A percentile compares a stretch with the other conserved stretches of the same genome.
These are phyloP conservation scores for Talaromyces albobiverticillius DNA, from an alignment of 2,329 filamentous ascomycete genomes.

Conservation along the genomic window DNA sequence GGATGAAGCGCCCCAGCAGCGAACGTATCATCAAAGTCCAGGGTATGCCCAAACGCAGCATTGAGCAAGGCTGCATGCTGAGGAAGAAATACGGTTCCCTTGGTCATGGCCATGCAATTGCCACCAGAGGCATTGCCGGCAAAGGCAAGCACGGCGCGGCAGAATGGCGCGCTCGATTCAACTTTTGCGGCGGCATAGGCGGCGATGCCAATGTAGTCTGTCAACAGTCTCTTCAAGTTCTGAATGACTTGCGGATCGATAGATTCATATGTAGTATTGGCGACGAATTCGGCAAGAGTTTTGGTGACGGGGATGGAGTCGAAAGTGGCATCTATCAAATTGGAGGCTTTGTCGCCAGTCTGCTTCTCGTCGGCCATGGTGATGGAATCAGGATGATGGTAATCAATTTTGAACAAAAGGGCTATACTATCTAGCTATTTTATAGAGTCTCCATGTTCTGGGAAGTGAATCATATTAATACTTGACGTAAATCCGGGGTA, in stretches of 20 bases:
- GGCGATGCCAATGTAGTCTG: background rate
- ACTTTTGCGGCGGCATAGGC: background rate
- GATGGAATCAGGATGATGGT: no score
- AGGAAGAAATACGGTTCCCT: conserved; percentile 15
- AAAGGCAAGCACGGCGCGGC: background rate
- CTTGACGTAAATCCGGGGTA: no score
- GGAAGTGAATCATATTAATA: no score
- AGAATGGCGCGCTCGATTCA: background rate
- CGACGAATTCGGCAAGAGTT: background rate
- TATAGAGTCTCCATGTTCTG: no score
- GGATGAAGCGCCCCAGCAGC: conserved; percentile 41
- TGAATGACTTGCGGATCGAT: background rate
- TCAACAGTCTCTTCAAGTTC: background rate
- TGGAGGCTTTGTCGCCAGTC: no score
- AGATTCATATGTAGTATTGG: no score
- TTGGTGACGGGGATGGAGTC: background rate
- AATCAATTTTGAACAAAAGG: no score
- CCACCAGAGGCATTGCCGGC: background rate
- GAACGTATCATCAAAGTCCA: conserved; percentile 48
- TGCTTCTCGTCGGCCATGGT: no score
- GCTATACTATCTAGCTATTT: no score
- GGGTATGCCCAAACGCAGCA: conserved; percentile 41
- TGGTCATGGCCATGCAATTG: background rate
- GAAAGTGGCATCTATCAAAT: no score
- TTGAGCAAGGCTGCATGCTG: conserved; percentile 43